Percentiles rank a stretch among this genome's conserved stretches.
phyloP scores from a whole-genome alignment of 2,329 filamentous ascomycete genomes.

The Leptographium wingfieldii region DNA sequence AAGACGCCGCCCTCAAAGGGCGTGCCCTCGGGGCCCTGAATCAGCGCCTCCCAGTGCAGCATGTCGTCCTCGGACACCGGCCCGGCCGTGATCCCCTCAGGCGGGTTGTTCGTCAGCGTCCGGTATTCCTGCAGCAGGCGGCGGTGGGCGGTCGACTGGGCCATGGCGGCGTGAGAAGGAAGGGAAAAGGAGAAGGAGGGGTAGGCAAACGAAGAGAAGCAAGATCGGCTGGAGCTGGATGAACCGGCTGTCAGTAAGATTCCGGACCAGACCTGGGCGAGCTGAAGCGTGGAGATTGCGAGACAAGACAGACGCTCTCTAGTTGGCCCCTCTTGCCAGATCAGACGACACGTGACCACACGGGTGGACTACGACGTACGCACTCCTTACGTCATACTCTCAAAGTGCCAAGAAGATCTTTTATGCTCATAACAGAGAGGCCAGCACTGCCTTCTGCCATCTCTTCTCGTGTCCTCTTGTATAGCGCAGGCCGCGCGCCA shows the following conservation, averaged over 20 bases:
- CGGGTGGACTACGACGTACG: too few relatives aligned
- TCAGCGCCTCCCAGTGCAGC: constrained; percentile 90
- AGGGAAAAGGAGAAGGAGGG: too few relatives aligned
- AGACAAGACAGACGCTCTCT: neutral
- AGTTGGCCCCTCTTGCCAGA: too few relatives aligned
- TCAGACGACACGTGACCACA: too few relatives aligned
- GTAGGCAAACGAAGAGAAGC: neutral
- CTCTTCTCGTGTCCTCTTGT: neutral
- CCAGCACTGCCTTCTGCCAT: neutral
- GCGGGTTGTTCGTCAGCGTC: constrained; percentile 81
- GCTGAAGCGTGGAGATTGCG: neutral
- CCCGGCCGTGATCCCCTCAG: constrained; percentile 94
- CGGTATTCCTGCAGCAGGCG: constrained; percentile 96
- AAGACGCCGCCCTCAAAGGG: constrained; percentile 95
- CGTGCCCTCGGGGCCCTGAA: constrained; percentile 88
- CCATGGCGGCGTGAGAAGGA: constrained; percentile 25
- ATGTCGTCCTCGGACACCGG: constrained; percentile 91
- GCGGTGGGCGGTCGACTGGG: constrained; percentile 51
- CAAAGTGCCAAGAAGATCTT: too few relatives aligned
- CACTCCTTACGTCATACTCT: neutral
- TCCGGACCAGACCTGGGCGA: neutral
- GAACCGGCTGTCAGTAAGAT: neutral
- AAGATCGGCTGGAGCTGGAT: neutral
- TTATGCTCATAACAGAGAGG: too few relatives aligned
- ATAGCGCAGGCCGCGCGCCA: neutral